phyloP scores from a whole-genome alignment of 768 basidiomycete species.

The Kwoniella botswanensis region DNA sequence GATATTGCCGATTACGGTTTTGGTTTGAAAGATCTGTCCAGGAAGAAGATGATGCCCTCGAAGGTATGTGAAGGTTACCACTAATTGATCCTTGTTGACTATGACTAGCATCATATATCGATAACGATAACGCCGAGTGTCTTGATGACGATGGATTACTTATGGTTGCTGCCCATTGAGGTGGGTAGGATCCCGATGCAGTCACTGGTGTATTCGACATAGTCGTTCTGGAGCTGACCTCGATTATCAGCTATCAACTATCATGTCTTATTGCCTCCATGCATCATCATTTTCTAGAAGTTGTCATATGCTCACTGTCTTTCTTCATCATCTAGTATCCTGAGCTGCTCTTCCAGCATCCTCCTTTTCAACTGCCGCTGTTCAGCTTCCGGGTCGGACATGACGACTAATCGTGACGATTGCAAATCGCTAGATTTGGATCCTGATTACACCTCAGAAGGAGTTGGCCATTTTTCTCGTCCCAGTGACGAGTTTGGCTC shows the following conservation, averaged over 20 bases:
- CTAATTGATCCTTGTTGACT: background rate
- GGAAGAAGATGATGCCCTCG: background rate
- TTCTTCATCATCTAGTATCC: conserved; percentile 40
- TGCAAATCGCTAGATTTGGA: background rate
- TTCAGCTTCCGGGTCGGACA: conserved; percentile 18
- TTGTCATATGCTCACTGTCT: conserved; percentile 11
- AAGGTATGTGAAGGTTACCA: background rate
- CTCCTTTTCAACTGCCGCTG: conserved; percentile 19
- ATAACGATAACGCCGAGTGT: conserved; percentile 5
- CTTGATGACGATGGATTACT: conserved; percentile 3
- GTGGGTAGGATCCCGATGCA: conserved; percentile 13
- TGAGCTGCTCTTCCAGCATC: conserved; percentile 32
- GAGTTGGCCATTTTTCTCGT: too few relatives aligned
- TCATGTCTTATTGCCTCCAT: too few relatives aligned
- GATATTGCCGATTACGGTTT: conserved; percentile 4
- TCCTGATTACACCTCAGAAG: too few relatives aligned
- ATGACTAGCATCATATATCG: conserved; percentile 5
- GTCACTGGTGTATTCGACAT: conserved; percentile 13
- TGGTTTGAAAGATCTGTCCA: conserved; percentile 1
- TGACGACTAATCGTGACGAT: background rate
- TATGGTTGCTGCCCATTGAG: conserved; percentile 17
- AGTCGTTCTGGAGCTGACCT: background rate
- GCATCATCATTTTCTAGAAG: background rate
- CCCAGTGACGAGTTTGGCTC: too few relatives aligned
- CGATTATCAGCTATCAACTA: background rate